Percentiles rank a stretch among this genome's conserved stretches.
Conservation (phyloP, 805 yeast species). For the Yarrowia sp. region DNA sequence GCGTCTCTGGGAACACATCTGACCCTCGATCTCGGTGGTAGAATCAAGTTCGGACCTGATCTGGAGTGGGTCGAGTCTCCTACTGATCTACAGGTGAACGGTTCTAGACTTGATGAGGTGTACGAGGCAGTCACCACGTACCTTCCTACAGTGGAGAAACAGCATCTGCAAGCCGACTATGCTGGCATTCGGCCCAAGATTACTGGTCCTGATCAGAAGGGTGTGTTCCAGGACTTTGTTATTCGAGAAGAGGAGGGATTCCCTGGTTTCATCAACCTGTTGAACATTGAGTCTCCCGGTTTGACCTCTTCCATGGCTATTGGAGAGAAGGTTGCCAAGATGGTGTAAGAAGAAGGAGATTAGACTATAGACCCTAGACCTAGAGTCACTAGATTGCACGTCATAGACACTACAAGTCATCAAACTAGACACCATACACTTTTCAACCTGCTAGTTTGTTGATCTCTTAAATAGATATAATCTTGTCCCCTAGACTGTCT, state of each 20-base stretch:
- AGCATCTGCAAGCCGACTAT: slow-evolving; percentile 68
- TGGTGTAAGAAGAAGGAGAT: not conserved
- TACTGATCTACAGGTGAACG: slow-evolving; percentile 47
- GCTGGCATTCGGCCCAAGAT: slow-evolving; percentile 87
- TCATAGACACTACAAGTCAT: no score
- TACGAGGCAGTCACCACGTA: slow-evolving; percentile 64
- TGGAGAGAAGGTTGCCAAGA: slow-evolving; percentile 65
- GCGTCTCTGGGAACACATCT: slow-evolving; percentile 88
- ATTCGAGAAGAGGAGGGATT: slow-evolving; percentile 73
- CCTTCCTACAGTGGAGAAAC: slow-evolving; percentile 63
- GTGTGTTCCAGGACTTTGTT: slow-evolving; percentile 71
- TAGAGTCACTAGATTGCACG: no score
- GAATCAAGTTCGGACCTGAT: slow-evolving; percentile 86
- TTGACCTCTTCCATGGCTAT: slow-evolving; percentile 84
- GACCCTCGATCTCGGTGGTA: slow-evolving; percentile 82
- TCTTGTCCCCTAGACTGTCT: no score
- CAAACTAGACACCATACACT: no score
- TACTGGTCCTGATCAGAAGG: slow-evolving; percentile 53
- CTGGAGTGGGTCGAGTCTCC: slow-evolving; percentile 71
- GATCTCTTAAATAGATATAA: no score
- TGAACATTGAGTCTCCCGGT: slow-evolving; percentile 93
- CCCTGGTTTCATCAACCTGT: slow-evolving; percentile 78
- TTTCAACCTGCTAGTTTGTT: no score
- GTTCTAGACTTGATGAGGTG: slow-evolving; percentile 60
- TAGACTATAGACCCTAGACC: no score